phyloP scores from a whole-genome alignment of 2,329 filamentous ascomycete genomes.

The Hypoxylon sp. region DNA sequence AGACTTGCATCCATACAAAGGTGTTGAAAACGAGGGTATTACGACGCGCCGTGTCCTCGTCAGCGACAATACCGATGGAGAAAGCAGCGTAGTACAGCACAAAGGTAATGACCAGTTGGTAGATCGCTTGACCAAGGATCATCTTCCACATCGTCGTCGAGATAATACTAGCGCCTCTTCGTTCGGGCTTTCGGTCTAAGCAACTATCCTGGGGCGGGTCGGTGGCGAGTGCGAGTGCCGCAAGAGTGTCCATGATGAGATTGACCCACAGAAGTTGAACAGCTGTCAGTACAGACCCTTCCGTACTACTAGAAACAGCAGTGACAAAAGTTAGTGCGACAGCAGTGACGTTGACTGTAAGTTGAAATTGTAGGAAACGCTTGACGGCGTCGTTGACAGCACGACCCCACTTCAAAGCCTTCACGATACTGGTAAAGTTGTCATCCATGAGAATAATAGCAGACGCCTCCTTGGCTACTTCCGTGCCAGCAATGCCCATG shows the following conservation, averaged over 20 bases:
- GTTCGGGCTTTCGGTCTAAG: conserved; percentile 76
- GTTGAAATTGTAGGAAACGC: conserved; percentile 79
- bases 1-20: conserved; percentile 99
- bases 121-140: conserved; percentile 92
- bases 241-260: conserved; percentile 96
- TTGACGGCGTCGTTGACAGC: conserved; percentile 81
- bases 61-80: conserved; percentile 61
- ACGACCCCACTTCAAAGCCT: conserved; percentile 82
- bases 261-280: conserved; percentile 97
- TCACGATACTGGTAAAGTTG: conserved; percentile 87
- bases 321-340: conserved; percentile 89
- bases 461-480: conserved; percentile 85
- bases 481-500: conserved; percentile 85
- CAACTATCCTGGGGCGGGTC: conserved; percentile 87
- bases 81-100: conserved; percentile 80
- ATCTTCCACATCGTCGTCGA: conserved; percentile 99
- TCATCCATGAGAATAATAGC: conserved; percentile 89
- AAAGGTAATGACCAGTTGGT: conserved; percentile 83
- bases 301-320: conserved; percentile 74
- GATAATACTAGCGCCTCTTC: conserved; percentile 69
- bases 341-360: conserved; percentile 91
- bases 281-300: conserved; percentile 81
- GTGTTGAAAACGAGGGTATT: conserved; percentile 94
- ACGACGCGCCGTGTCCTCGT: conserved; percentile 58
- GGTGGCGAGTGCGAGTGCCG: conserved; percentile 86